Evolutionary conservation across 2,329 filamentous ascomycete genomes (phyloP), one percentile per base, ranked within the genome.

Genomic region (Thyridium curvatum): DNA sequence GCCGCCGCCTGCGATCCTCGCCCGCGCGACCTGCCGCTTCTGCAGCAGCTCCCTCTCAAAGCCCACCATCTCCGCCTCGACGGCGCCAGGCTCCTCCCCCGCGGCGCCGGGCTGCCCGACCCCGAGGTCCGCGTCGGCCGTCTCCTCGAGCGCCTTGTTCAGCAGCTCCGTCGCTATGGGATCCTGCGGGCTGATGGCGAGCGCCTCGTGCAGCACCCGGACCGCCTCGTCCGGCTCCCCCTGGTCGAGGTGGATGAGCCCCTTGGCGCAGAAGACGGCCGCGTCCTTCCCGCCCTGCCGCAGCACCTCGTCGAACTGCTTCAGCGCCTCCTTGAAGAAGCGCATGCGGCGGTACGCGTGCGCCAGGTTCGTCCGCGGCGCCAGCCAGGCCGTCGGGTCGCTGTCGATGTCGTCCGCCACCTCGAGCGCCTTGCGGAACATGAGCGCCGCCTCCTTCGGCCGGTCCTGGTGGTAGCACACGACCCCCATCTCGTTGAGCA

Each of bases 401-500:
- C 86, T 84, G 45, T 88, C 83, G 45, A 94, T 88, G 30, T 91
- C 82, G 4, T 81, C 75, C 3, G 89, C 86, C 38, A 95, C 78
- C 35, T 74, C 68, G 14, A 98, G 74, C 0, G 93, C 86, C 44
- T 82, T 77, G 8, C 73, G 72, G 59, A 98, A 97, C 45, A 90
- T 77, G 21, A 79, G 73, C 9, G 86, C 79, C 0, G 93, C 88
- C 17, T 85, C 81, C 42, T 79, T 72, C 7, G 88, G 76, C 37
- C 85, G 77, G 49, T 86, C 82, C 57, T 96, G 88, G 58, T 97
- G 89, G 56, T 95, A 98, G 48, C 88, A 83, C n/a, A 96, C 89
- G 4, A 97, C 82, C 4, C 91, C 94, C 65, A 97, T 83, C 64
- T 98, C 93, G 58, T 98, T 98, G 40, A 98, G 72, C 4, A 98